Base-by-base conservation (phyloP, 2,329 filamentous ascomycete genomes). In the Fusarium odoratissimum region DNA sequence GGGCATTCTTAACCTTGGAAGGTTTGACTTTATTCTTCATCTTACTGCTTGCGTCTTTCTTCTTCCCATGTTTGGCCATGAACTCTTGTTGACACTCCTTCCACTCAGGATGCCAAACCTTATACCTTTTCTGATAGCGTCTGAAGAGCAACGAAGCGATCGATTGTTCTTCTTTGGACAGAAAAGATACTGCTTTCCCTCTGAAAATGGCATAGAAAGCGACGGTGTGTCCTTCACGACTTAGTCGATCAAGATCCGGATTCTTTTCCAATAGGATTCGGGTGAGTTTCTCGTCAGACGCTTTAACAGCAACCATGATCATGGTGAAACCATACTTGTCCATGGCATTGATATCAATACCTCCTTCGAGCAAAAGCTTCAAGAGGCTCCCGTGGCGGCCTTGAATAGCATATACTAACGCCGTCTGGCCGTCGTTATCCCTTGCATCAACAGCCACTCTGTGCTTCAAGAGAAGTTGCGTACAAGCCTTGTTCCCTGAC, bases 101-200 rank as follows among this genome's bases (percentile, higher is more conserved):
- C 55, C 60, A 63, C 23, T 63, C 55, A 8, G 42, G 30, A n/a
- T 63, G 31, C 55, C 60, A 63, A 8, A 41, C 23, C 11, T n/a
- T 16, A n/a, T 63, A 33, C 17, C 35, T 60, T 30, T 63, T 60
- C 23, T 48, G 37, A 38, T 63, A 63, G 16, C 38, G 11, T 5
- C 44, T 63, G 23, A 63, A 49, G 8, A 63, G 37, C 2, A 60
- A 45, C 3, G 35, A 48, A 11, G 42, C 55, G 12, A 63, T 40
- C 8, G 31, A 37, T 17, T 48, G 60, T 19, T 63, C 35, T 38
- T 46, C 30, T n/a, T 63, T 35, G 1, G 55, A 35, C 3, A 63
- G 35, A 23, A 41, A 31, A 1, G 35, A 60, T 6, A 63, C 55
- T 30, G 35, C 28, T 11, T 63, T 48, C 6, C 42, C 55, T 14